phyloP scores from a whole-genome alignment of 768 basidiomycete genomes.

The Pholiota molesta region DNA sequence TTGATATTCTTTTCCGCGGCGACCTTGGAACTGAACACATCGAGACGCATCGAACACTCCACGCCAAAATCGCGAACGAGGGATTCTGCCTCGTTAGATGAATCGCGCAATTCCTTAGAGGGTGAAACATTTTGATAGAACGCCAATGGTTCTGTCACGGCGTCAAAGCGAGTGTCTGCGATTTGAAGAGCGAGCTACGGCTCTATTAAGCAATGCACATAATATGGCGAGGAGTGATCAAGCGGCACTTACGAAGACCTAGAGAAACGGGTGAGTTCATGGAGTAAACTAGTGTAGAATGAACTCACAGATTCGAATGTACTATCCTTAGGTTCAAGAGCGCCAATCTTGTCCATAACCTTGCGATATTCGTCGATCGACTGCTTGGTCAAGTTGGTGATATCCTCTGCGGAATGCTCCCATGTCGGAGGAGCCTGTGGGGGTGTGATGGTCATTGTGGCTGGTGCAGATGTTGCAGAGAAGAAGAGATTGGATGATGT shows the following conservation, averaged over 20 bases:
- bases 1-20: constrained; percentile 72
- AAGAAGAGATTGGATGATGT: constrained; percentile 32
- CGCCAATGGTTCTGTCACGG: constrained; percentile 56
- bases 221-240: constrained; percentile 5
- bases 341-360: constrained; percentile 60
- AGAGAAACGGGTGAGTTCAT: background rate
- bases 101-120: constrained; percentile 77
- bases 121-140: constrained; percentile 88
- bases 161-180: constrained; percentile 58
- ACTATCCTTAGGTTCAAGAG: constrained; percentile 56
- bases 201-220: constrained; percentile 17
- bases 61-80: constrained; percentile 71
- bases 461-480: constrained; percentile 28
- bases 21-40: constrained; percentile 75
- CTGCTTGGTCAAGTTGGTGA: constrained; percentile 58
- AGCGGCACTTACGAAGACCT: constrained; percentile 76
- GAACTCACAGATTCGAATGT: constrained; percentile 66
- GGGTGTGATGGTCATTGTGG: constrained; percentile 55
- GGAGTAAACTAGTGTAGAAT: constrained; percentile 6
- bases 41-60: constrained; percentile 79
- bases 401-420: constrained; percentile 66
- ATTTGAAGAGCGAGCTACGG: constrained; percentile 59
- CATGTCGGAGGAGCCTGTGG: constrained; percentile 70
- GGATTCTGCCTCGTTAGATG: constrained; percentile 75
- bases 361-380: constrained; percentile 59